Conservation (phyloP, 2,329 filamentous ascomycete genomes). For the Cryoendolithus antarcticus region DNA sequence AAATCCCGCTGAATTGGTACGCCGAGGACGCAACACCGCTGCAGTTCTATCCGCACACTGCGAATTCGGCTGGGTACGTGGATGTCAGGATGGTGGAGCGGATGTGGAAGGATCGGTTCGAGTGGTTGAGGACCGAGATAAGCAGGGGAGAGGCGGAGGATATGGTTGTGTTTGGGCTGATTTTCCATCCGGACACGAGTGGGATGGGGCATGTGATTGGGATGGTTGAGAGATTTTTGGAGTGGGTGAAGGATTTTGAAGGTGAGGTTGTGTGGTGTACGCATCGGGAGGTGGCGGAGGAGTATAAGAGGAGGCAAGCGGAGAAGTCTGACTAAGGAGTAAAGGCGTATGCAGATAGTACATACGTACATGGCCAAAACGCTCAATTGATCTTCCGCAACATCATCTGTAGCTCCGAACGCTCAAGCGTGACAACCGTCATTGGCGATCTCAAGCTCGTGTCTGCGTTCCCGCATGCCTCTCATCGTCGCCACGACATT, state of each 20-base stretch:
- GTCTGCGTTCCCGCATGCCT: too few relatives aligned
- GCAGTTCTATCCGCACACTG: conserved; percentile 33
- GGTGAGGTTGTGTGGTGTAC: conserved; percentile 34
- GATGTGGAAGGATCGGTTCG: conserved; percentile 49
- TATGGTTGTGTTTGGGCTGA: conserved; percentile 37
- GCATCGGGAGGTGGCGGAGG: conserved; percentile 31
- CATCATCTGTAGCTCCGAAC: too few relatives aligned
- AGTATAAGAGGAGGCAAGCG: conserved; percentile 14
- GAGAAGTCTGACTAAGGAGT: neutral
- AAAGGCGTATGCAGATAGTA: too few relatives aligned
- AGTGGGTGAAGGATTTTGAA: conserved; percentile 36
- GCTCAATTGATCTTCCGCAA: too few relatives aligned
- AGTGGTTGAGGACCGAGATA: conserved; percentile 36
- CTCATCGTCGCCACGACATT: too few relatives aligned
- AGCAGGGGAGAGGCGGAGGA: conserved; percentile 21
- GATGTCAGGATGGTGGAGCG: conserved; percentile 44
- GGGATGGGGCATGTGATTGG: conserved; percentile 50
- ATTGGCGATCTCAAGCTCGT: too few relatives aligned
- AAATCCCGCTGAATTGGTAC: conserved; percentile 41
- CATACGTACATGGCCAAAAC: too few relatives aligned
- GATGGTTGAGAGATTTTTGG: conserved; percentile 41
- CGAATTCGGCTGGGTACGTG: conserved; percentile 47
- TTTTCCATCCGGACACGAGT: conserved; percentile 47
- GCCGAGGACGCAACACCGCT: conserved; percentile 40
- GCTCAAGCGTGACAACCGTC: too few relatives aligned